A percentile compares a stretch with the other conserved stretches of the same genome.
phyloP scores from a whole-genome alignment of 1,284 basidiomycete species.

The Sanguinoderma infundibulare region DNA sequence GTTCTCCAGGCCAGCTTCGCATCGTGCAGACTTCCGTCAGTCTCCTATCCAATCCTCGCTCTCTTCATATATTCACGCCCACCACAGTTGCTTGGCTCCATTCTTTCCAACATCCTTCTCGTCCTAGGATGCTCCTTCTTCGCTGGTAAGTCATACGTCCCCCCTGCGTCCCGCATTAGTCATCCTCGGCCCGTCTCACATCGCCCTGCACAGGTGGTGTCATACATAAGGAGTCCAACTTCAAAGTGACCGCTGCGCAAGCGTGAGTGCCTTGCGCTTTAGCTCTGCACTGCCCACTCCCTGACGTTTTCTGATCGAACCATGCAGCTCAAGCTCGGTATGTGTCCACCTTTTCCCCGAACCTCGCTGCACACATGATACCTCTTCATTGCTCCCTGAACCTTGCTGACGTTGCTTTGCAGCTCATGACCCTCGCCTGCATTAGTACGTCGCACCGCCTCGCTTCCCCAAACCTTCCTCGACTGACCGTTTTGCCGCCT shows the following conservation, averaged over 20 bases:
- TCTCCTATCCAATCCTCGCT: constrained; percentile 9
- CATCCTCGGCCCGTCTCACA: background rate
- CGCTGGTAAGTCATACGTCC: constrained; percentile 51
- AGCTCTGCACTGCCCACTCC: constrained; percentile 10
- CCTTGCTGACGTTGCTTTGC: constrained; percentile 21
- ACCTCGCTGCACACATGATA: constrained; percentile 1
- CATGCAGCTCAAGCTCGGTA: constrained; percentile 63
- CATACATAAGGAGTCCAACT: constrained; percentile 69
- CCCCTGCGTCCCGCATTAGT: background rate
- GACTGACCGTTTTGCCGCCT: constrained; percentile 5
- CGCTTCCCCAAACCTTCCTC: constrained; percentile 2
- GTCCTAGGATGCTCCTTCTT: constrained; percentile 91
- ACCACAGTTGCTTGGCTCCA: constrained; percentile 76
- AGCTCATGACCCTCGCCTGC: constrained; percentile 88
- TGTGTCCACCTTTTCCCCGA: constrained; percentile 25
- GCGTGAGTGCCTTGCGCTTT: constrained; percentile 54
- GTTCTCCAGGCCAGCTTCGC: constrained; percentile 66
- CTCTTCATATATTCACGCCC: constrained; percentile 4
- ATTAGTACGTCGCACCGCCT: constrained; percentile 63
- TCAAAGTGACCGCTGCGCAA: constrained; percentile 86
- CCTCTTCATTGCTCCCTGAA: background rate
- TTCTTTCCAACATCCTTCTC: constrained; percentile 88
- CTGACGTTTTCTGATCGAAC: constrained; percentile 22
- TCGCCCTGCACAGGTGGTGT: constrained; percentile 55
- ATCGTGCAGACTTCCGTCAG: constrained; percentile 88